Evolutionary conservation across 139 green algal species (phyloP), one percentile per base, ranked within the genome.

Genomic region (Mesostigma viride): DNA sequence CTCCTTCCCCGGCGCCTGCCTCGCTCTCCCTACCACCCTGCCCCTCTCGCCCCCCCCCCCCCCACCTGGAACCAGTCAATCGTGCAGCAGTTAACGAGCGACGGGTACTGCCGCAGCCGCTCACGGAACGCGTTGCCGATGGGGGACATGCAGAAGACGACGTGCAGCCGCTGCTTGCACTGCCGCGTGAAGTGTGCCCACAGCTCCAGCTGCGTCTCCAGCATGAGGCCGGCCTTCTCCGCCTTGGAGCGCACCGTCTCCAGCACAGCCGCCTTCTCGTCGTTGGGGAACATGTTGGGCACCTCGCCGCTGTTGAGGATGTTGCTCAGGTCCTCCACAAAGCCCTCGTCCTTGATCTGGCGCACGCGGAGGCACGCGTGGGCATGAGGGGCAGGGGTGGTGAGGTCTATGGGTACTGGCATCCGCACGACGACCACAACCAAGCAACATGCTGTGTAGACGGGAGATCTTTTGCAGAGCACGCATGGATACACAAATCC

Each of bases 221-320:
- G 66, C 2, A 27, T 24, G 1, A 31, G 20, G 20, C 68, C 68
- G 20, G 44, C 40, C 45, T 78, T 78, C 32, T 65, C 66, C 6
- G 70, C 0, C 30, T n/a, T 14, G 5, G 35, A 6, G 35, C 74
- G 70, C 69, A 77, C 59, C 66, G 65, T 45, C 72, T 87, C 82
- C 4, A 74, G 72, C 17, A 90, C 74, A 31, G 74, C 59, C 17
- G 78, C 40, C 14, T 81, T 79, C 75, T 91, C 84, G 51, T 91
- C 86, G 47, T 86, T 76, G 0, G 79, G 67, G 73, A 91, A 89
- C 51, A 91, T 68, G 71, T 87, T 87, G 59, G 86, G 81, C 3
- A 79, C 63, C 51, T 79, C 65, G 11, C 75, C 75, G 14, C 31
- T 48, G 63, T 81, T 76, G 14, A 81, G 75, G 6, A 81, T 44